Conservation (phyloP, 1,284 basidiomycete genomes). For the Pseudozyma sp. region DNA sequence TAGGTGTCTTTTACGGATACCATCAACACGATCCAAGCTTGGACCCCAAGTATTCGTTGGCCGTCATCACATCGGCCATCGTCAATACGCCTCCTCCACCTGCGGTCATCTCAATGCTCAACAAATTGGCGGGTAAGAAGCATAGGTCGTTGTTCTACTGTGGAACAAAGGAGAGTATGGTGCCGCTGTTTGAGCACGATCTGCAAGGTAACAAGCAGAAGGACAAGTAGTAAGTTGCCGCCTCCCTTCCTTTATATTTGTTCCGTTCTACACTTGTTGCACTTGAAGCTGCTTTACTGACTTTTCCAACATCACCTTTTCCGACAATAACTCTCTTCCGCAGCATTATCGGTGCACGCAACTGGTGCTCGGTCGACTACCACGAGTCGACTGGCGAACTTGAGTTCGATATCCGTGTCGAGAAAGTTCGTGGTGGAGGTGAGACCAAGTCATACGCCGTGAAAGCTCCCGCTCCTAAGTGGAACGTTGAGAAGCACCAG, state of each 20-base stretch:
- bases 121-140: slow-evolving; percentile 80
- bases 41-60: slow-evolving; percentile 65
- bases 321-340: slow-evolving; percentile 29
- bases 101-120: slow-evolving; percentile 83
- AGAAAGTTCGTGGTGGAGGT: slow-evolving; percentile 70
- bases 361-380: slow-evolving; percentile 85
- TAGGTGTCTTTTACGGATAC: slow-evolving; percentile 53
- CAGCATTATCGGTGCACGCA: slow-evolving; percentile 83
- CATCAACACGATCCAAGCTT: slow-evolving; percentile 55
- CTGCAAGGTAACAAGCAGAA: slow-evolving; percentile 82
- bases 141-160: slow-evolving; percentile 74
- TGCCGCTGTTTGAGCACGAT: slow-evolving; percentile 83
- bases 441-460: slow-evolving; percentile 62
- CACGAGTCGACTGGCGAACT: slow-evolving; percentile 77
- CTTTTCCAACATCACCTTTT: slow-evolving; percentile 32
- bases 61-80: slow-evolving; percentile 66
- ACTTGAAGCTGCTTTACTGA: background rate
- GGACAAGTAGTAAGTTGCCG: slow-evolving; percentile 54
- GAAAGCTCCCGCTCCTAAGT: slow-evolving; percentile 56
- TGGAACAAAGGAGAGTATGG: slow-evolving; percentile 78
- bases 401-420: slow-evolving; percentile 87
- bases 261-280: slow-evolving; percentile 28
- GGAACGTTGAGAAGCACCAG: slow-evolving; percentile 37
- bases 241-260: background rate
- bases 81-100: slow-evolving; percentile 76